Evolutionary conservation across 2,329 filamentous ascomycete species (phyloP), one percentile per base, ranked within the genome.

Genomic region (Scortechinia acanthostroma): DNA sequence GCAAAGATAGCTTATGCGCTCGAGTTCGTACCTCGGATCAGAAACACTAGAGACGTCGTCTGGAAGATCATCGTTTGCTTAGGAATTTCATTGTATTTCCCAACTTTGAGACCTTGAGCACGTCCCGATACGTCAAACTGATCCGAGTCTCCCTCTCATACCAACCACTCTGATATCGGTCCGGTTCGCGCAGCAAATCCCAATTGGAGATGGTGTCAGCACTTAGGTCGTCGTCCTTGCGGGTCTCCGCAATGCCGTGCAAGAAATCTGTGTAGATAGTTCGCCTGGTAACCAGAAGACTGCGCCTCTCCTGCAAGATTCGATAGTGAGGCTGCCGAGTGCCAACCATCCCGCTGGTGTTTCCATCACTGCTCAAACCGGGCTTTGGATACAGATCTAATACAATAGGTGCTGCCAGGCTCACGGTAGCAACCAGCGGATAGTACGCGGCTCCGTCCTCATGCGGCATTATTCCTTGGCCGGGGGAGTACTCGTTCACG

Each of bases 391-490:
- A 73, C 2, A 86, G 57, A 44, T 83, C 75, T 33, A 85, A 59
- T 15, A 83, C 73, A n/a, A 81, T 64, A 2, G 65, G 59, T 2
- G 66, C 68, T 0, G 75, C 76, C 17, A 86, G 53, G 57, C 76
- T 81, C 28, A 86, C 73, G 0, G 81, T 85, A 15, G 78, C 80
- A 3, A 83, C 80, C 4, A 83, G 69, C 0, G 73, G 73, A 44
- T 72, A 68, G 53, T 86, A 86, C 1, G 80, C 78, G 1, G 63
- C 62, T 0, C 81, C 81, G 50, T 86, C 81, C 57, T 85, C 80
- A 53, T 86, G 81, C 22, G 79, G 70, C 76, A 84, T 80, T 48
- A 85, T 86, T 1, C 81, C 81, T 55, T 84, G 76, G 1, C 78
- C 77, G 0, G 76, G 70, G 2, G 58, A 60, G 55, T 86, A 86